phyloP scores from a whole-genome alignment of 2,329 filamentous ascomycete species.

The Aspergillus aculeatus region DNA sequence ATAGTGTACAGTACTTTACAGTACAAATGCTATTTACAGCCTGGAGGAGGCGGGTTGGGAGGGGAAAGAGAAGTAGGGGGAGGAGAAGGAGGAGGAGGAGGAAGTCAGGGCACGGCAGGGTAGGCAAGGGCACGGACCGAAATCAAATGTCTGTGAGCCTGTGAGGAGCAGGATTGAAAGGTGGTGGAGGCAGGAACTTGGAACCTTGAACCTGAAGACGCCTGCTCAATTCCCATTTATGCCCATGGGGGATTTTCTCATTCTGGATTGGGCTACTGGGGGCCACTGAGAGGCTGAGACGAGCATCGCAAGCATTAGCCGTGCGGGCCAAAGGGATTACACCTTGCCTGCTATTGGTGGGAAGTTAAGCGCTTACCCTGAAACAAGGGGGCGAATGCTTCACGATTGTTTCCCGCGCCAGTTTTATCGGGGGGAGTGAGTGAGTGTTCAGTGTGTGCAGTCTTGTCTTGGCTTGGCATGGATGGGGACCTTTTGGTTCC shows the following conservation, averaged over 20 bases:
- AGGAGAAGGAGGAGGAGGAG: background rate
- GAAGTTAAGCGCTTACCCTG: constrained; percentile 35
- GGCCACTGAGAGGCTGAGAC: background rate
- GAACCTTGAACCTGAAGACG: no score
- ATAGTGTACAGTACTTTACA: no score
- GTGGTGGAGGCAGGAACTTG: background rate
- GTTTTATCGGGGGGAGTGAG: constrained; percentile 28
- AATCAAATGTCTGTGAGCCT: background rate
- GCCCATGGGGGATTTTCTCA: no score
- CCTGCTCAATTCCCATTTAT: no score
- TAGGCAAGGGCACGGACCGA: background rate
- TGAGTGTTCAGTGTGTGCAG: constrained; percentile 16
- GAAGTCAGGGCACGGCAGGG: background rate
- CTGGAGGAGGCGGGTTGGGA: no score
- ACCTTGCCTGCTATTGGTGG: constrained; percentile 21
- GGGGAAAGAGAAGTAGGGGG: background rate
- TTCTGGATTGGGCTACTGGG: background rate
- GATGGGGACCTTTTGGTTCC: constrained; percentile 11
- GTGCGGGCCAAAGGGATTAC: constrained; percentile 1
- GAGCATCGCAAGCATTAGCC: background rate
- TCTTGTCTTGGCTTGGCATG: constrained; percentile 26
- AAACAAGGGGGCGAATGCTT: constrained; percentile 38
- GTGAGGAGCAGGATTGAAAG: background rate
- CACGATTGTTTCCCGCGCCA: constrained; percentile 33
- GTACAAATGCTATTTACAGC: no score